Base-by-base conservation (phyloP, 176 grass and related monocot species). In the Musa acuminata region DNA sequence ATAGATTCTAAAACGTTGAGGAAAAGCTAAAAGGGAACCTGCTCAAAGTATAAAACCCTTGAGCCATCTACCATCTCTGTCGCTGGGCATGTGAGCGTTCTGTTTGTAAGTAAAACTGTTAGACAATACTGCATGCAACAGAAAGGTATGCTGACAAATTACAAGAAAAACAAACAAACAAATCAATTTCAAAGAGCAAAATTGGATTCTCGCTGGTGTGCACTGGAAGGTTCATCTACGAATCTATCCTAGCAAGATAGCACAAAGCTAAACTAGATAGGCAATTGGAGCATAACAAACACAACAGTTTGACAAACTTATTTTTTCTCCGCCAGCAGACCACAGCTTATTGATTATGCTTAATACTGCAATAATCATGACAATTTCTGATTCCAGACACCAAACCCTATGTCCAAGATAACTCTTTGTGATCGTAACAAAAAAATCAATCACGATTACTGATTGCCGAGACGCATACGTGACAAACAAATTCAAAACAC, bases 11-110 rank as follows among this genome's bases (percentile, higher is more conserved):
- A 62, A 75, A 69, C 14, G 13, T 17, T 60, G 51, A 63, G 55
- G 14, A 12, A 74, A 51, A 23, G 9, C 12, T 19, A 51, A 59
- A 53, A 66, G 68, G 14, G 19, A 69, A 99, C 95, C 82, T 99
- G 88, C 64, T 99, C 95, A 86, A 94, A 99, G 73, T 99, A 99
- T 72, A 99, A 86, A 75, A 99, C 91, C 73, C 80, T 91, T 58
- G 95, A 89, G 58, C 88, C 95, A 94, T 99, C 95, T 64, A 99
- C 84, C 88, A 94, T 94, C 80, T 99, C 95, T 12, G 95, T 74
- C 80, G 95, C 95, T 78, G 95, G 95, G 79, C 95, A 99, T 62
- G 80, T 86, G 51, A 87, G 80, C 84, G 87, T 99, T 86, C 95
- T 99, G 78, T 19, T 82, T 79, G 29, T 4, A 43, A 70, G 62